phyloP scores from a whole-genome alignment of 1,284 basidiomycete genomes.

The Coriolopsis trogii region DNA sequence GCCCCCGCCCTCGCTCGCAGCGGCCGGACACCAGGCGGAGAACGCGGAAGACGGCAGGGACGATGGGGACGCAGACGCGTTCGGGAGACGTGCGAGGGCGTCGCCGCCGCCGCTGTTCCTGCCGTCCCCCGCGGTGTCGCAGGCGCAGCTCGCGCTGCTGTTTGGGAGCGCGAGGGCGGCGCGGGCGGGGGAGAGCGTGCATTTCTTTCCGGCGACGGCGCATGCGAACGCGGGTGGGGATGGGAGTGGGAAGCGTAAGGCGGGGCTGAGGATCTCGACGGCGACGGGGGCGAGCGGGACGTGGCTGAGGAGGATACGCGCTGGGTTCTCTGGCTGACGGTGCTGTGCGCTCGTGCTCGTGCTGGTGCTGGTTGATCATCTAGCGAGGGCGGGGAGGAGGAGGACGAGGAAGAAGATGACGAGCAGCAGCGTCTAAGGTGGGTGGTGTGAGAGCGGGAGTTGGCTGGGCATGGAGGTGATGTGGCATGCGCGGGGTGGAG shows the following conservation, averaged over 20 bases:
- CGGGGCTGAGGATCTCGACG: slow-evolving; percentile 9
- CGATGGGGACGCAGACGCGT: not conserved
- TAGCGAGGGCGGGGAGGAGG: no score
- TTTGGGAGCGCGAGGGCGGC: no score
- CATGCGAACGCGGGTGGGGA: not conserved
- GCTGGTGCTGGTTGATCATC: not conserved
- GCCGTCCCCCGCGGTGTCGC: slow-evolving; percentile 14
- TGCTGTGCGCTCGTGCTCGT: not conserved
- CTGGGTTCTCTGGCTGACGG: slow-evolving; percentile 1
- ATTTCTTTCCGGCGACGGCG: slow-evolving; percentile 14
- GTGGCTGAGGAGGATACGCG: slow-evolving; percentile 1
- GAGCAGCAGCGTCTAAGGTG: no score
- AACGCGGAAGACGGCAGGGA: no score
- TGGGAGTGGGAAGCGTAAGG: not conserved
- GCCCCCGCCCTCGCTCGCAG: not conserved
- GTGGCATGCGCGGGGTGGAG: no score
- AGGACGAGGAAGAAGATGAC: no score
- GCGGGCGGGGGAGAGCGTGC: slow-evolving; percentile 14
- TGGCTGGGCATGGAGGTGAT: no score
- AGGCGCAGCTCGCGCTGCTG: slow-evolving; percentile 21
- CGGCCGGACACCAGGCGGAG: no score
- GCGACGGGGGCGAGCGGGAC: not conserved
- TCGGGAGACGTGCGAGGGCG: slow-evolving; percentile 7
- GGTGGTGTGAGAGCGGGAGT: no score
- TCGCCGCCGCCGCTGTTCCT: slow-evolving; percentile 16